Evolutionary conservation across 1,284 basidiomycete genomes (phyloP).

Genomic region (Naganishia cerealis): DNA sequence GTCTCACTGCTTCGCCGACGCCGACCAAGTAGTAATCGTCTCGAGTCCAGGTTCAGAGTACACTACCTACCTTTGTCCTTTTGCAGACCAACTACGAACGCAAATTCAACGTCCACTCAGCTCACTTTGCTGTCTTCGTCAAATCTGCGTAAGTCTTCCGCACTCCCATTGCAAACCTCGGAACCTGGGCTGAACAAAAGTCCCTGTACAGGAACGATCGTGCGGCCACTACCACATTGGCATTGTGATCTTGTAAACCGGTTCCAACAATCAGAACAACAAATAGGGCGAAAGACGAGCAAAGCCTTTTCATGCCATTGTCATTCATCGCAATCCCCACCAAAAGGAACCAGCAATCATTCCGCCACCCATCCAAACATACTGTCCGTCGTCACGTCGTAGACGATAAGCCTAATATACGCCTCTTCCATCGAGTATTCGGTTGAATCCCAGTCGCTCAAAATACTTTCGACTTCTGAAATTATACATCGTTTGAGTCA

Average conservation of each 20-base stretch:
- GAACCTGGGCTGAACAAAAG: neutral
- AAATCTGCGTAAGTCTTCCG: neutral
- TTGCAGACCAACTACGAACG: neutral
- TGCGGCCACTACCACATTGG: neutral
- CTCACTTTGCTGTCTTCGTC: neutral
- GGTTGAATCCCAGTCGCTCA: slow-evolving; percentile 21
- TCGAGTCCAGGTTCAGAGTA: neutral
- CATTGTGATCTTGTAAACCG: neutral
- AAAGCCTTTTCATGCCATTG: slow-evolving; percentile 34
- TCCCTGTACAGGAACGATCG: neutral
- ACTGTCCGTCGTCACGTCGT: slow-evolving; percentile 26
- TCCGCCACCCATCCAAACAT: slow-evolving; percentile 25
- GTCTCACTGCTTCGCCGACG: neutral
- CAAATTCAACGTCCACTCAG: neutral
- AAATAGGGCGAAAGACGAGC: neutral
- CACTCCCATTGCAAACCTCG: neutral
- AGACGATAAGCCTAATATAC: slow-evolving; percentile 29
- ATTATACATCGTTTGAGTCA: neutral
- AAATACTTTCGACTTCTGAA: slow-evolving; percentile 6
- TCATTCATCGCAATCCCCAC: slow-evolving; percentile 23
- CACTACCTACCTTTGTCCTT: neutral
- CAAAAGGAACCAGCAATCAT: slow-evolving; percentile 29
- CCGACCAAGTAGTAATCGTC: neutral
- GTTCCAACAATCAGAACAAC: neutral
- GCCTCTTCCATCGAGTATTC: slow-evolving; percentile 24